Conservation (phyloP, 768 basidiomycete species). For the Chalciporus piperatus region DNA sequence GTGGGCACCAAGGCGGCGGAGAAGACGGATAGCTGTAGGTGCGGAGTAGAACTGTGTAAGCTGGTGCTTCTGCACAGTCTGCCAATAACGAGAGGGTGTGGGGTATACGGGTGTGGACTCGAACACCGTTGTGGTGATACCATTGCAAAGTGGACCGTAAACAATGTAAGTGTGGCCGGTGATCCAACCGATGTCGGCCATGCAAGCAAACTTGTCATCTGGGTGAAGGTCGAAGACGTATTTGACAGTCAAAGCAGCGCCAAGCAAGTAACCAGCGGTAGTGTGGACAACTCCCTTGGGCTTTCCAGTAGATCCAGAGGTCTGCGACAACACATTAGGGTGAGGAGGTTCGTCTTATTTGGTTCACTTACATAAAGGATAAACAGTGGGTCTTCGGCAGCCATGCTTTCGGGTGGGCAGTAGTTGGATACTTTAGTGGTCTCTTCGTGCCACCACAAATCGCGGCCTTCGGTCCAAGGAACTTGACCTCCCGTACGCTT, state of each 20-base stretch:
- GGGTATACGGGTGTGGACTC: conserved; percentile 98
- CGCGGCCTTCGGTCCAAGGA: conserved; percentile 78
- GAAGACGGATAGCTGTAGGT: conserved; percentile 90
- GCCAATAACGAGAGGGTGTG: conserved; percentile 95
- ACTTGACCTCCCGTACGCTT: conserved; percentile 83
- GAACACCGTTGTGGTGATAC: conserved; percentile 84
- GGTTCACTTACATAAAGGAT: conserved; percentile 85
- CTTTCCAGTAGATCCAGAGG: conserved; percentile 91
- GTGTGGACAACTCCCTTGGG: conserved; percentile 97
- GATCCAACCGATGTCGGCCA: conserved; percentile 99
- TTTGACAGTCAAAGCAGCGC: conserved; percentile 89
- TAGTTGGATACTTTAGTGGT: conserved; percentile 77
- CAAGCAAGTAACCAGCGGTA: conserved; percentile 86
- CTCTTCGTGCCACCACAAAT: conserved; percentile 98
- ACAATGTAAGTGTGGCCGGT: conserved; percentile 97
- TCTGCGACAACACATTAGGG: conserved; percentile 44
- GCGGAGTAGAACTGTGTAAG: conserved; percentile 96
- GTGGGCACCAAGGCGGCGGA: conserved; percentile 81
- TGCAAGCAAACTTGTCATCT: conserved; percentile 95
- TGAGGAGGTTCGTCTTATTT: neutral
- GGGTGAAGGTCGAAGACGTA: conserved; percentile 97
- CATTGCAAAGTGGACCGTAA: conserved; percentile 90
- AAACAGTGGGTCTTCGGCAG: conserved; percentile 94
- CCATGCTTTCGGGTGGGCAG: conserved; percentile 86
- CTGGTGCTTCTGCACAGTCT: conserved; percentile 89